phyloP scores from a whole-genome alignment of 2,329 filamentous ascomycete species.

The Aspergillus sergii region DNA sequence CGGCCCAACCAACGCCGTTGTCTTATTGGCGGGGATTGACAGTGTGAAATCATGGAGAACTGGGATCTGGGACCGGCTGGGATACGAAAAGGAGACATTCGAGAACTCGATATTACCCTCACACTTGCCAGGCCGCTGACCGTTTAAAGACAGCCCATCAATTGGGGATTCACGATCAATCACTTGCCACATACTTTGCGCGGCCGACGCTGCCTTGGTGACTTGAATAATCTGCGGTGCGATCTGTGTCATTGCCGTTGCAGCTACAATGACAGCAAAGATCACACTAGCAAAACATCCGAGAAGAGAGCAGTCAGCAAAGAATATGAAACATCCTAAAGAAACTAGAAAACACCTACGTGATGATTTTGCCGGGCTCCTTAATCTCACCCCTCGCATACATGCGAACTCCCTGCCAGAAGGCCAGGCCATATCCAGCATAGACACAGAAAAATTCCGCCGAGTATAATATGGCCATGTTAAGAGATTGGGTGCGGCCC shows the following conservation, averaged over 20 bases:
- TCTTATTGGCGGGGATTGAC: slow-evolving; percentile 37
- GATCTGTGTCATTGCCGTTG: slow-evolving; percentile 35
- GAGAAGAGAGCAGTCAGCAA: neutral
- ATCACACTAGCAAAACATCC: slow-evolving; percentile 23
- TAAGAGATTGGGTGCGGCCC: neutral
- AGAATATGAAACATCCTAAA: neutral
- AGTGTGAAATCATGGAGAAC: slow-evolving; percentile 40
- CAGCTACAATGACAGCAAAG: slow-evolving; percentile 33
- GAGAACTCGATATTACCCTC: slow-evolving; percentile 51
- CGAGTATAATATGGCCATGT: slow-evolving; percentile 9
- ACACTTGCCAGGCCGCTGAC: slow-evolving; percentile 15
- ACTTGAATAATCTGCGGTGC: slow-evolving; percentile 42
- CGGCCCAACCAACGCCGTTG: slow-evolving; percentile 48
- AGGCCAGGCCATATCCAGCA: slow-evolving; percentile 62
- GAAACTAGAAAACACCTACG: slow-evolving; percentile 9
- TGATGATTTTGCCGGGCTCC: slow-evolving; percentile 29
- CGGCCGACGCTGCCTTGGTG: slow-evolving; percentile 44
- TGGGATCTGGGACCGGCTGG: slow-evolving; percentile 44
- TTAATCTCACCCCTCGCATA: slow-evolving; percentile 29
- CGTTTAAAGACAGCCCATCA: slow-evolving; percentile 33
- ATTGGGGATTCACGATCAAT: slow-evolving; percentile 42
- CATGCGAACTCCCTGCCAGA: slow-evolving; percentile 43
- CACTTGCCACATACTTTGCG: slow-evolving; percentile 42
- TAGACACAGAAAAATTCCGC: slow-evolving; percentile 35
- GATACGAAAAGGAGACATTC: slow-evolving; percentile 73